These are phyloP conservation scores for Zhuliangozyma blackwelliae DNA, from an alignment of 1,139 yeast species.

Conservation along the genomic window DNA sequence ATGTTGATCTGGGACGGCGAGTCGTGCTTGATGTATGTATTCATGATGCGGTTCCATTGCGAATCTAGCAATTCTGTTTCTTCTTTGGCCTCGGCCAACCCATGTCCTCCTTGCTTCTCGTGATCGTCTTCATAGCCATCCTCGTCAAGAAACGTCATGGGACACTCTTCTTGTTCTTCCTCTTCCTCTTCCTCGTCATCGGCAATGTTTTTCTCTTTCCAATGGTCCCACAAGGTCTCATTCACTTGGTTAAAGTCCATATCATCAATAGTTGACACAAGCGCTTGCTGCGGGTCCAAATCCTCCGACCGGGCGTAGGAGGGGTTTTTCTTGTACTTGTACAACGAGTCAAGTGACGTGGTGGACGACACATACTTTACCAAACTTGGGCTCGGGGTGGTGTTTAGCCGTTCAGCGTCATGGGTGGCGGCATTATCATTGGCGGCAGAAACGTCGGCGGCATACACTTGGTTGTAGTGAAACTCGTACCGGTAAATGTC, in stretches of 20 bases:
- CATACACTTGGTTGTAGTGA: conserved; percentile 18
- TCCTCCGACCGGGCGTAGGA: conserved; percentile 16
- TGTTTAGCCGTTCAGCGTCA: conserved; percentile 12
- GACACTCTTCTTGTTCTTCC: background rate
- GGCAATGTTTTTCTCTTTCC: conserved; percentile 19
- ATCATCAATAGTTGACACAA: conserved; percentile 33
- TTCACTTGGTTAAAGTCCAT: conserved; percentile 12
- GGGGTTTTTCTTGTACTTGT: conserved; percentile 1
- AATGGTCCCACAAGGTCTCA: conserved; percentile 25
- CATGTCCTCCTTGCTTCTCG: conserved; percentile 1
- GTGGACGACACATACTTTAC: conserved; percentile 1
- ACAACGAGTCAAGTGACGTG: conserved; percentile 6
- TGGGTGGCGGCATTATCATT: background rate
- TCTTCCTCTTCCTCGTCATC: conserved; percentile 7
- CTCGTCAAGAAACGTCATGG: background rate
- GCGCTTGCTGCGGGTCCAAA: conserved; percentile 21
- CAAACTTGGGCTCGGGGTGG: conserved; percentile 13
- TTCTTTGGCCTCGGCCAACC: conserved; percentile 6
- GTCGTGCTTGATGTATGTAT: conserved; percentile 25
- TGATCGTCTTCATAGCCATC: conserved; percentile 2
- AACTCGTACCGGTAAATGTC: conserved; percentile 44
- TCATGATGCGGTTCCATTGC: conserved; percentile 30
- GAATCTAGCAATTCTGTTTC: conserved; percentile 14
- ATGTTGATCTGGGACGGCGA: conserved; percentile 45
- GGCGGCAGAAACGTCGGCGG: background rate